Evolutionary conservation across 2,329 filamentous ascomycete genomes (phyloP).

Genomic region (Hymenoscyphus linearis): DNA sequence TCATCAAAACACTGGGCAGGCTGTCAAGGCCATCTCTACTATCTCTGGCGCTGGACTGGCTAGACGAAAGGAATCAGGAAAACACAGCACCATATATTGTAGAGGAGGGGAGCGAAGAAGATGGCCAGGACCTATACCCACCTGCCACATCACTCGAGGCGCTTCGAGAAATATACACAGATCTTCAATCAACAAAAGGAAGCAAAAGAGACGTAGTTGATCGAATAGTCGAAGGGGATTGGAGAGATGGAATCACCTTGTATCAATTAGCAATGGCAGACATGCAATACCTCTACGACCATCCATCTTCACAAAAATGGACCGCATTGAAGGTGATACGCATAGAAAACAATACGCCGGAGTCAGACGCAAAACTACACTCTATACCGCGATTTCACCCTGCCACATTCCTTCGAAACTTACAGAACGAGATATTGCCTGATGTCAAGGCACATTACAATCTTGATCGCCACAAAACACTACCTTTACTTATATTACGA

Average conservation of each 20-base stretch:
- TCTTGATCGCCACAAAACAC: slow-evolving; percentile 62
- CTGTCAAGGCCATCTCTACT: slow-evolving; percentile 69
- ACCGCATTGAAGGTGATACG: slow-evolving; percentile 55
- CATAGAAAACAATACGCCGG: slow-evolving; percentile 37
- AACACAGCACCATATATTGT: slow-evolving; percentile 55
- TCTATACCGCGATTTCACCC: slow-evolving; percentile 70
- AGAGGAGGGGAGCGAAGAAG: slow-evolving; percentile 50
- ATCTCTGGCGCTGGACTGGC: slow-evolving; percentile 70
- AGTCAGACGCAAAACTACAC: slow-evolving; percentile 41
- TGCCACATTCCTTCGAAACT: slow-evolving; percentile 69
- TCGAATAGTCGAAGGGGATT: slow-evolving; percentile 62
- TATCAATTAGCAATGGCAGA: slow-evolving; percentile 68
- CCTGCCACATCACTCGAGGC: slow-evolving; percentile 60
- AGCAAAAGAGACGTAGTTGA: slow-evolving; percentile 58
- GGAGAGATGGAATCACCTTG: slow-evolving; percentile 57
- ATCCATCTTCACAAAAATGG: slow-evolving; percentile 60
- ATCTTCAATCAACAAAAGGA: slow-evolving; percentile 55
- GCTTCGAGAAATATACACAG: slow-evolving; percentile 59
- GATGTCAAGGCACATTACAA: slow-evolving; percentile 82
- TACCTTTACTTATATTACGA: slow-evolving; percentile 70
- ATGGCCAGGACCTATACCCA: slow-evolving; percentile 63
- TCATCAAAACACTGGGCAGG: slow-evolving; percentile 61
- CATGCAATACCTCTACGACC: slow-evolving; percentile 60
- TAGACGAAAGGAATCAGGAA: slow-evolving; percentile 59
- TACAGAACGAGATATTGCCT: slow-evolving; percentile 69